phyloP scores from a whole-genome alignment of 2,329 filamentous ascomycete genomes.

The Alternaria sp. region DNA sequence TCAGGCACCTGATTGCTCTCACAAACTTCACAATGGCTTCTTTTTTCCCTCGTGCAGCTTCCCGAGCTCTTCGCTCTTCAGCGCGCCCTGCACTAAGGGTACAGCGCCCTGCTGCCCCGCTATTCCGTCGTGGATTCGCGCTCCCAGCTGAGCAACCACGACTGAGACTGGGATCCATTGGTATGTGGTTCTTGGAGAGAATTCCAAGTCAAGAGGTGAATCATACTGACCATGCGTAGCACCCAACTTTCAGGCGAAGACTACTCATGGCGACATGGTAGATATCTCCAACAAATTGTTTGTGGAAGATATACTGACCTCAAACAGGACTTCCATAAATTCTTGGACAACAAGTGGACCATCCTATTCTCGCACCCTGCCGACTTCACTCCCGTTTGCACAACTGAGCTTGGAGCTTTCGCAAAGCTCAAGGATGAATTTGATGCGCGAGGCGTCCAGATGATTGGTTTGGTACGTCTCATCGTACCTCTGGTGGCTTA shows the following conservation, averaged over 20 bases:
- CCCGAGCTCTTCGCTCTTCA: conserved; percentile 42
- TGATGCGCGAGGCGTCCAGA: conserved; percentile 84
- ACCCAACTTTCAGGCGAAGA: conserved; percentile 85
- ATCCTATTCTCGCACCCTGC: conserved; percentile 85
- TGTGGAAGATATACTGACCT: not conserved
- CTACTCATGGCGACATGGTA: conserved; percentile 74
- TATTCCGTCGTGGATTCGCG: conserved; percentile 50
- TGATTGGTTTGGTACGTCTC: conserved; percentile 75
- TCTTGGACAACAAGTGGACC: conserved; percentile 80
- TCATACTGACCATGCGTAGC: conserved; percentile 55
- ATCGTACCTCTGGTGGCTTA: not conserved
- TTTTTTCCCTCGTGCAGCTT: conserved; percentile 46
- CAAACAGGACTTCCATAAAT: conserved; percentile 72
- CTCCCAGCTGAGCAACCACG: conserved; percentile 52
- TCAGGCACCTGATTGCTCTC: not conserved
- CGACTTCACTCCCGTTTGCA: conserved; percentile 95
- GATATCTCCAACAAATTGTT: conserved; percentile 52
- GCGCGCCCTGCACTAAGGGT: conserved; percentile 35
- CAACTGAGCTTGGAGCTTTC: conserved; percentile 92
- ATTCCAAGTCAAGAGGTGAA: not conserved
- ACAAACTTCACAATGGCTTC: conserved; percentile 41
- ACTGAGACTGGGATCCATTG: conserved; percentile 54
- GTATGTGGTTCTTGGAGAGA: conserved; percentile 22
- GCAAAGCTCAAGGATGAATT: conserved; percentile 90
- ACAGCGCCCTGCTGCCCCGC: conserved; percentile 37